Percentiles rank a stretch among this genome's conserved stretches.
phyloP scores from a whole-genome alignment of 2,329 filamentous ascomycete species.

The Phyllosticta citriasiana region DNA sequence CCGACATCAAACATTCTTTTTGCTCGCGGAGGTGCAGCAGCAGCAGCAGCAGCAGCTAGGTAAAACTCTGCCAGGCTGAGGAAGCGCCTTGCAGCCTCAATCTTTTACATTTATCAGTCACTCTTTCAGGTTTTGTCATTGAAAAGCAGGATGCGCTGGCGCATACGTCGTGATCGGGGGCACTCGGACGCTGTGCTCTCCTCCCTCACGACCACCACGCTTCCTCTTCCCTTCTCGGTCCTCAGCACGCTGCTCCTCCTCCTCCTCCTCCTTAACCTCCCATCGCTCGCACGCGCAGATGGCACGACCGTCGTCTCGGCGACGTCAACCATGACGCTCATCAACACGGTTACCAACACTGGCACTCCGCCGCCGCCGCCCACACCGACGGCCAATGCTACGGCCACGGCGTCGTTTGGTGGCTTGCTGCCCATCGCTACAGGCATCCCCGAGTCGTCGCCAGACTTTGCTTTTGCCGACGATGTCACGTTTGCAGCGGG shows the following conservation, averaged over 20 bases:
- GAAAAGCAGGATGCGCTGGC: neutral
- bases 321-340: conserved; percentile 45
- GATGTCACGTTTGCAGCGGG: neutral
- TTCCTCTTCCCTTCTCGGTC: neutral
- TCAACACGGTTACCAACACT: conserved; percentile 42
- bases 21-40: neutral
- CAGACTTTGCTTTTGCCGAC: neutral
- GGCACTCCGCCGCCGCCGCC: conserved; percentile 16
- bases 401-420: conserved; percentile 22
- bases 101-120: neutral
- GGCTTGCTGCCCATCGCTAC: neutral
- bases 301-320: neutral
- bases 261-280: neutral
- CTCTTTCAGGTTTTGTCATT: neutral
- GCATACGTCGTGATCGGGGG: neutral
- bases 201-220: no score
- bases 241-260: neutral
- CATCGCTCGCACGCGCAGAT: neutral
- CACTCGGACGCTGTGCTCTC: neutral
- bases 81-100: neutral
- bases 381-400: neutral
- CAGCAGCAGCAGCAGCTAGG: neutral
- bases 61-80: neutral
- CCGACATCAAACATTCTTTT: neutral
- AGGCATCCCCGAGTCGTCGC: neutral